These are phyloP conservation scores for Lasiodiplodia sp. DNA, from an alignment of 2,329 filamentous ascomycete genomes.

Conservation along the genomic window DNA sequence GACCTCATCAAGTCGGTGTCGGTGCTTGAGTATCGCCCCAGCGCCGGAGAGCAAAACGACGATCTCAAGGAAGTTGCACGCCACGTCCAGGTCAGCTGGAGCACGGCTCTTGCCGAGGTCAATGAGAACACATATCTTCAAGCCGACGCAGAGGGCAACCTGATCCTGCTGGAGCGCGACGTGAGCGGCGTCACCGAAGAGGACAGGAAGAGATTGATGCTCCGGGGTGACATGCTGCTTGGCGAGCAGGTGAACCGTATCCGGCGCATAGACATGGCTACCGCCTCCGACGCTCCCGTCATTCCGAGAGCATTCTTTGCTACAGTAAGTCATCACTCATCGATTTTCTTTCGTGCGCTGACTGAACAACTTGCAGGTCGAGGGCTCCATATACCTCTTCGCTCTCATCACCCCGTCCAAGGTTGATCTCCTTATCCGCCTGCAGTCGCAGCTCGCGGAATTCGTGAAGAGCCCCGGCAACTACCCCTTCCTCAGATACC, in stretches of 20 bases:
- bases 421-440: conserved; percentile 80
- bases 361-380: conserved; percentile 65
- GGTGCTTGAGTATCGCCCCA: conserved; percentile 72
- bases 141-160: conserved; percentile 85
- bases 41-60: conserved; percentile 64
- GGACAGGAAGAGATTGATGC: conserved; percentile 73
- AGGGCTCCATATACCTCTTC: conserved; percentile 91
- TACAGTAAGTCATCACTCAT: conserved; percentile 67
- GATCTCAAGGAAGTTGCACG: conserved; percentile 76
- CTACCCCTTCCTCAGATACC: conserved; percentile 78
- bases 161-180: conserved; percentile 81
- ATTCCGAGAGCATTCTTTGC: conserved; percentile 85
- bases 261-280: conserved; percentile 72
- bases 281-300: conserved; percentile 71
- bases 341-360: conserved; percentile 25
- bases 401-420: conserved; percentile 75
- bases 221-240: conserved; percentile 82
- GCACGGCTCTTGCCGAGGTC: conserved; percentile 77
- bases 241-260: conserved; percentile 96
- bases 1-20: conserved; percentile 95
- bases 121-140: conserved; percentile 79
- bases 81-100: conserved; percentile 83
- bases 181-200: conserved; percentile 74
- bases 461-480: conserved; percentile 69
- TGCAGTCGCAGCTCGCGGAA: conserved; percentile 76